phyloP scores from a whole-genome alignment of 495 filamentous ascomycete species.

The Rhypophila decipiens region DNA sequence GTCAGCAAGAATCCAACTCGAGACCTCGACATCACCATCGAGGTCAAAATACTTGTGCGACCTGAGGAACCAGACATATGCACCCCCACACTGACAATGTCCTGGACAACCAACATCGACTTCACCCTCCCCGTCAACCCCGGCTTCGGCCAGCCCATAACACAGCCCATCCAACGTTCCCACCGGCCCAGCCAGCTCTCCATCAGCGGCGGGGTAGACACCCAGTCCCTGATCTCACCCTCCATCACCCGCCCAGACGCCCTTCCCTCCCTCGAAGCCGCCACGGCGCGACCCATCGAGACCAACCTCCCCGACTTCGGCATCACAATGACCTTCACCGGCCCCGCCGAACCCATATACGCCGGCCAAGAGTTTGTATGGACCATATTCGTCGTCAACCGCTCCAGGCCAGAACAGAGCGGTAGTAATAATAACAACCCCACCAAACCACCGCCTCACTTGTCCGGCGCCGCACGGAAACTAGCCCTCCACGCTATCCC shows the following conservation, averaged over 20 bases:
- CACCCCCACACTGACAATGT: slow-evolving; percentile 66
- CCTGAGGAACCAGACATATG: slow-evolving; percentile 44
- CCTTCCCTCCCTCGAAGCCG: slow-evolving; percentile 46
- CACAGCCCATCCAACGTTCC: slow-evolving; percentile 56
- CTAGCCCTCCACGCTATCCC: slow-evolving; percentile 76
- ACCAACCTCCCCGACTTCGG: slow-evolving; percentile 53
- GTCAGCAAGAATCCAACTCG: slow-evolving; percentile 44
- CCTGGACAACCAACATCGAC: slow-evolving; percentile 77
- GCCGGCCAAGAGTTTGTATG: slow-evolving; percentile 78
- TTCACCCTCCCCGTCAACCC: slow-evolving; percentile 65
- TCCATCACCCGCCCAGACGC: slow-evolving; percentile 46
- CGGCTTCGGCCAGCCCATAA: slow-evolving; percentile 44
- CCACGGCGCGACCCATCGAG: slow-evolving; percentile 38
- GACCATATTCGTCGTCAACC: slow-evolving; percentile 86
- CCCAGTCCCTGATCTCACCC: slow-evolving; percentile 36
- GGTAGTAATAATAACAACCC: neutral
- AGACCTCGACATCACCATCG: slow-evolving; percentile 54
- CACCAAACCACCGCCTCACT: slow-evolving; percentile 9
- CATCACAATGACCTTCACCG: slow-evolving; percentile 66
- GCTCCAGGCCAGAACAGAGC: slow-evolving; percentile 32
- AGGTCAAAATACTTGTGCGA: slow-evolving; percentile 57
- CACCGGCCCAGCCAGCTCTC: slow-evolving; percentile 58
- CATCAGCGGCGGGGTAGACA: slow-evolving; percentile 38
- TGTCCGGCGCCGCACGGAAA: slow-evolving; percentile 61
- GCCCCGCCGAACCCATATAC: slow-evolving; percentile 44